Evolutionary conservation across 148 eudicot genomes (phyloP).

Genomic region (Nepenthes gracilis): DNA sequence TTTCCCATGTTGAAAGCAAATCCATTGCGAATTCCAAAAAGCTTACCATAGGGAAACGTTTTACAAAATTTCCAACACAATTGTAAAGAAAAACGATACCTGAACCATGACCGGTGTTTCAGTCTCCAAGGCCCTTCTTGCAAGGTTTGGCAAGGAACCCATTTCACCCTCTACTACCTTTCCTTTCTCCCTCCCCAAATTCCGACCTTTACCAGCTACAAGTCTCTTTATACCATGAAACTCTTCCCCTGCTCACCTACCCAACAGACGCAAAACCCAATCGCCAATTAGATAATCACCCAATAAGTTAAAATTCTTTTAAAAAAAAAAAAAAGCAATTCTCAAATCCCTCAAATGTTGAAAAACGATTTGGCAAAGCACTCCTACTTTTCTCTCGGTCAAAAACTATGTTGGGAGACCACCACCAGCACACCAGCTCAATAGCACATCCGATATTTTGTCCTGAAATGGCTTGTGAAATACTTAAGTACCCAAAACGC

Average conservation of each 20-base stretch:
- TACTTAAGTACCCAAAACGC: no score
- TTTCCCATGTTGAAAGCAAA: no score
- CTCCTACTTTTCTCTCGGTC: no score
- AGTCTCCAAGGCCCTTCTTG: conserved; percentile 46
- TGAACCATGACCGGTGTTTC: conserved; percentile 53
- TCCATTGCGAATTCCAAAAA: background rate
- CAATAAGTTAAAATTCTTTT: no score
- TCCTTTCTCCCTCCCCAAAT: background rate
- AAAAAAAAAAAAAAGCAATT: no score
- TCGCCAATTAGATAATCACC: no score
- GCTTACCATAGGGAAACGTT: background rate
- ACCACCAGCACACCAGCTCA: no score
- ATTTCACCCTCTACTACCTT: conserved; percentile 6
- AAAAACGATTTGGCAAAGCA: no score
- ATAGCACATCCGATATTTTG: no score
- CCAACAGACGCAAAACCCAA: background rate
- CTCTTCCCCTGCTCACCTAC: background rate
- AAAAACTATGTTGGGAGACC: no score
- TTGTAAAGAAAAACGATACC: conserved; percentile 11
- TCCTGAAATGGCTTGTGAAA: no score
- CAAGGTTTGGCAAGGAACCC: conserved; percentile 28
- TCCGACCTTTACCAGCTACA: background rate
- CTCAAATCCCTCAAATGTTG: no score
- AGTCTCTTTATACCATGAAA: background rate
- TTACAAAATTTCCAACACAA: background rate